phyloP scores from a whole-genome alignment of 2,329 filamentous ascomycete genomes.

The Ceratocystis variospora region DNA sequence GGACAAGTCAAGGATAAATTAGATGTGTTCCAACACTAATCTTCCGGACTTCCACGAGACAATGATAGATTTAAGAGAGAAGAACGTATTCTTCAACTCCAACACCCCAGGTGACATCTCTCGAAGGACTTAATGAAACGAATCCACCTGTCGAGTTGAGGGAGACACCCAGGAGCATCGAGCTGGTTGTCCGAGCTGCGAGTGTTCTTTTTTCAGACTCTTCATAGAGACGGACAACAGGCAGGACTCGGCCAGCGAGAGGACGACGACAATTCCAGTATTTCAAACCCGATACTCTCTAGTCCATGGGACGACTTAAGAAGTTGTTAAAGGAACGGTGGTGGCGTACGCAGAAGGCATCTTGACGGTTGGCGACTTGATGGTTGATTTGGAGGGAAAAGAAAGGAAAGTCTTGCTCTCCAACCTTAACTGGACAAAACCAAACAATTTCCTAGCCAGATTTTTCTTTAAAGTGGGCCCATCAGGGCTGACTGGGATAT shows the following conservation, averaged over 20 bases:
- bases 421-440: constrained; percentile 4
- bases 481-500: constrained; percentile 16
- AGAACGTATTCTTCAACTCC: constrained; percentile 55
- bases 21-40: constrained; percentile 11
- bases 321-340: constrained; percentile 22
- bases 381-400: constrained; percentile 11
- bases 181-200: constrained; percentile 46
- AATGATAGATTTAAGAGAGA: constrained; percentile 69
- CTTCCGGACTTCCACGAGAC: constrained; percentile 23
- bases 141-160: constrained; percentile 36
- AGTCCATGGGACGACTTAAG: constrained; percentile 22
- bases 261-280: constrained; percentile 65
- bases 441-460: constrained; percentile 7
- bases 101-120: constrained; percentile 58
- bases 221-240: constrained; percentile 7
- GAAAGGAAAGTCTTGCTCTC: constrained; percentile 1
- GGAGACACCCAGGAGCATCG: constrained; percentile 57
- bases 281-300: constrained; percentile 13
- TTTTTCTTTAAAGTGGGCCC: constrained; percentile 12
- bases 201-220: constrained; percentile 8
- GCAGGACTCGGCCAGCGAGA: constrained; percentile 48
- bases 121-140: constrained; percentile 34
- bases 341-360: constrained; percentile 44
- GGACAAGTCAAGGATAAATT: not conserved
- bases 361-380: constrained; percentile 23